Evolutionary conservation across 805 yeast genomes (phyloP), one percentile per base, ranked within the genome.

Genomic region (Osmozyma mogii): DNA sequence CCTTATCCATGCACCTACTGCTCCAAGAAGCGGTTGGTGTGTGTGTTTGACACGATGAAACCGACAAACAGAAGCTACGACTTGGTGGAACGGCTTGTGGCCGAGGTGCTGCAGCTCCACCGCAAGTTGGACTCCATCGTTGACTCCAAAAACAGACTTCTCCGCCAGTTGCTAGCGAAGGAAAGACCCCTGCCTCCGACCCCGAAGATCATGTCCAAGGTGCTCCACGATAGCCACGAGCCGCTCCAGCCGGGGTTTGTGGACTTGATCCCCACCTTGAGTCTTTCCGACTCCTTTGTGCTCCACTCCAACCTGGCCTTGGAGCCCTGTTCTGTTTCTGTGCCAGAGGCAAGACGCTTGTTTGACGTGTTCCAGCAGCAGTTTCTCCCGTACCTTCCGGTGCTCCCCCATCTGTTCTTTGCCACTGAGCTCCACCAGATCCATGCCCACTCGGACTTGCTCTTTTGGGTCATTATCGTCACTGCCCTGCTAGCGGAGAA

Each of bases 1-100:
- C 84, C 84, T 3, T 45, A 52, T 15, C 70, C 81, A 0, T 78
- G 85, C 43, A 49, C 76, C 3, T 63, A 70, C 17, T 78, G 85
- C 47, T 39, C 56, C 4, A 72, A 67, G 45, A 63, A 68, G 35
- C 8, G 10, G 8, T 10, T 18, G 10, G 21, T 18, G 9, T 18
- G 21, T 18, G 21, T 18, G 8, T 10, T 23, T 9, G 14, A 9
- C 25, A 8, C 6, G 6, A 14, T 14, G 17, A 22, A 19, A 25
- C 37, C 43, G 5, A 25, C 43, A 10, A 34, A 30, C n/a, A 25
- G 46, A 16, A 38, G 35, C 12, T 33, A 37, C 25, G 46, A 42
- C 14, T 12, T 28, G 11, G 25, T 38, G 9, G 44, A 41, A 17
- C 32, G 28, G 13, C 19, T 38, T 22, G 31, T 40, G 9, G 15